Evolutionary conservation across 495 filamentous ascomycete genomes (phyloP), one percentile per base, ranked within the genome.

Genomic region (Corynascus novoguineensis): DNA sequence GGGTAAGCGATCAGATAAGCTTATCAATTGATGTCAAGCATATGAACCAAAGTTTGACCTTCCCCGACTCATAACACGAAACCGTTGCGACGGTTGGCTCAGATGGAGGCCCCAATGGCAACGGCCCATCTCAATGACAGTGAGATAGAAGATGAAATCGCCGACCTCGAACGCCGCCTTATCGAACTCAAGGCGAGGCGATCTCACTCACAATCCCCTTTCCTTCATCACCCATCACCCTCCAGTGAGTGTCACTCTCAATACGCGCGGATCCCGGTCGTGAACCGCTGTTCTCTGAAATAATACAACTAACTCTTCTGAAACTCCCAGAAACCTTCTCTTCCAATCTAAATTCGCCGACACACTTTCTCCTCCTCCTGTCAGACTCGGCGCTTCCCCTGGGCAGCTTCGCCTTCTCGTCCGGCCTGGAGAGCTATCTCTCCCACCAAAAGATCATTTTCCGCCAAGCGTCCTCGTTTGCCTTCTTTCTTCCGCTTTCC

Each of bases 371-470:
- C 58, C 85, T 97, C 49, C 83, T 97, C 12, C 86, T 99, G 63
- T 87, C 93, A 32, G 93, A 99, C 78, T 96, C 93, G 8, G 93
- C 93, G 35, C 85, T 99, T 8, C 93, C 93, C 8, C 78, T 99
- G 0, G 95, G 95, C 64, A 95, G 91, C 38, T 99, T 99, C 74
- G 93, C 93, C 59, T 99, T 96, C 81, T 92, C 87, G 76, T 87
- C 82, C 61, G 92, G 92, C 0, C 82, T 99, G 31, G 93, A 99
- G 69, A 97, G 92, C 49, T 97, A 90, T 71, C 83, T 96, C 27
- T 86, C 89, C 2, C 93, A 97, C 75, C 81, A 85, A 50, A 74
- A 79, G 32, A 15, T 49, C 56, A 41, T 53, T 63, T 40, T 66
- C 31, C 48, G 21, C 41, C 55, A 71, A 66, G 62, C 71, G 0